Base-by-base conservation (phyloP, 345 rosid species). In the Hibiscus tridactylites region DNA sequence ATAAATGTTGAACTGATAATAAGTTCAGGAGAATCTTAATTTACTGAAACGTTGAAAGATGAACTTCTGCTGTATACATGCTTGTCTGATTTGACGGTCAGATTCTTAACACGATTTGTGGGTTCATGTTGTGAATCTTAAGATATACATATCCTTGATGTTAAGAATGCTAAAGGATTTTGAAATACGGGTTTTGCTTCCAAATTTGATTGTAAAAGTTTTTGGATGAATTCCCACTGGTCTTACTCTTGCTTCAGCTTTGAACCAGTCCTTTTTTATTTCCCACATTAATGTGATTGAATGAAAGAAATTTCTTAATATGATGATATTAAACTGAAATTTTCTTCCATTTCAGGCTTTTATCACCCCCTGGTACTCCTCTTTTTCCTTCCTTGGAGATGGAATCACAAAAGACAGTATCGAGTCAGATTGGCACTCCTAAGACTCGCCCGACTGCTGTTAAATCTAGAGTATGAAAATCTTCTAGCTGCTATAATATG, bases 311-410 rank as follows among this genome's bases (percentile, higher is more conserved):
- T 10, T 37, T 24, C 8, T 35, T 17, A 11, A 50, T 9, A 19
- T 68, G 79, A 67, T 49, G 17, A 24, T 57, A 59, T 59, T 71
- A 60, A 66, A 50, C 49, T 54, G 15, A 60, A 46, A 37, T 78
- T 44, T 44, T 44, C 15, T 74, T 71, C 59, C 7, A 50, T 78
- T 83, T 76, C 78, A 88, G 98, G 99, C 99, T 95, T 79, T 82
- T 92, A 61, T 88, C 97, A 0, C 98, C 97, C 77, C 99, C 99
- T 68, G 99, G 96, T 71, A 95, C 99, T 47, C 97, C 99, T 69
- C 85, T 95, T 67, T 95, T 95, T 75, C 97, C 99, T 73, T 92
- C 99, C n/a, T 82, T 95, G 85, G 99, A 95, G 85, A 87, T 88
- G 95, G 96, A 89, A 77, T 87, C 98, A 15, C 97, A 80, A 33